Evolutionary conservation across 805 yeast genomes (phyloP).

Genomic region (Sugiyamaella chiloensis): DNA sequence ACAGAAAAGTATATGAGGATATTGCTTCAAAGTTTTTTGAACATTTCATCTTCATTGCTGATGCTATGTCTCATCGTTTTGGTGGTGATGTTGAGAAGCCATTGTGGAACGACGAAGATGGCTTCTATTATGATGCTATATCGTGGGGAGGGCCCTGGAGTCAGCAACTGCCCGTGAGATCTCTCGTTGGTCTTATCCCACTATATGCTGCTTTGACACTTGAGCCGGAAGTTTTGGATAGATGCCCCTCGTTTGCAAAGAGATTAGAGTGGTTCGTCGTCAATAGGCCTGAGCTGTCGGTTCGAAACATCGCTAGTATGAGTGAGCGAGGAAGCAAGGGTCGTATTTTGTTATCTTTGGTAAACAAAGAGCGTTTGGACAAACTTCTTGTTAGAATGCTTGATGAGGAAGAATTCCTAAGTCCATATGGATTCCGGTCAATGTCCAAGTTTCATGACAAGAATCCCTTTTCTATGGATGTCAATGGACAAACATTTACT

Average conservation of each 20-base stretch:
- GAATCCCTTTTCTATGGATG: conserved; percentile 80
- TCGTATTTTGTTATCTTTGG: conserved; percentile 73
- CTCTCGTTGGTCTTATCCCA: conserved; percentile 89
- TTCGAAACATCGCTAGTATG: conserved; percentile 85
- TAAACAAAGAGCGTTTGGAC: conserved; percentile 70
- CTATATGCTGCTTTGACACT: conserved; percentile 83
- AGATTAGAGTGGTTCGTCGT: conserved; percentile 81
- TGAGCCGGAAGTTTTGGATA: conserved; percentile 75
- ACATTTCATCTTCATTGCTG: conserved; percentile 86
- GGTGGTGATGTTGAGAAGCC: conserved; percentile 53
- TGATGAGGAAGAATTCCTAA: conserved; percentile 81
- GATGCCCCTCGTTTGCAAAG: conserved; percentile 78
- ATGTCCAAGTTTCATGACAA: conserved; percentile 81
- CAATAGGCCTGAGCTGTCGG: conserved; percentile 64
- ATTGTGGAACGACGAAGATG: conserved; percentile 85
- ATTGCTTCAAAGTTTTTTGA: conserved; percentile 93
- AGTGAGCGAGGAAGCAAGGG: conserved; percentile 75
- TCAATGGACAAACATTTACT: conserved; percentile 65
- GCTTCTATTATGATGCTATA: conserved; percentile 88
- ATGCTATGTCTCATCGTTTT: conserved; percentile 77
- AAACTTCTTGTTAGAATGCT: conserved; percentile 76
- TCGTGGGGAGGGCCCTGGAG: conserved; percentile 67
- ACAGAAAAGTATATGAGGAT: conserved; percentile 83
- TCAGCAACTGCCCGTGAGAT: conserved; percentile 76
- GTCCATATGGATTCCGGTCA: conserved; percentile 83